Base-by-base conservation (phyloP, 78 protist species). In the Dictyostelium intermedium region DNA sequence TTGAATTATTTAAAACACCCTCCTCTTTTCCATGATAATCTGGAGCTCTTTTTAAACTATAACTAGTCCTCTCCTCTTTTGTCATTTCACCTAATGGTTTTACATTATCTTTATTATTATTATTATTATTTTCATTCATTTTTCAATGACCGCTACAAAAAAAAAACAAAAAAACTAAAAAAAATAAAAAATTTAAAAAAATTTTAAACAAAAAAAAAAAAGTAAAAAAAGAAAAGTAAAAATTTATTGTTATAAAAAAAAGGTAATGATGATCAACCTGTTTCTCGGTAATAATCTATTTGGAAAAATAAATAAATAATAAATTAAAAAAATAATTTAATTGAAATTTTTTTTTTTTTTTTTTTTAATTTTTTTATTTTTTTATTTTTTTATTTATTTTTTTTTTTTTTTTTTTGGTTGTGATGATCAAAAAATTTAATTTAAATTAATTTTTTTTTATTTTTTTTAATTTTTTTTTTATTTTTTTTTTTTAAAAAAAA, bases 11-110 rank as follows among this genome's bases (percentile, higher is more conserved):
- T 69, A 89, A 53, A 9, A 89, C 84, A 2, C 8, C 41, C 1
- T 61, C 69, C 11, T 89, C 87, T 63, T 82, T 80, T 9, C 93
- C 93, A 4, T 41, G 63, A 20, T 89, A 89, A 41, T 89, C 93
- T 7, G 93, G 93, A 80, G 93, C 93, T 80, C 93, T 37, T 32
- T 41, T 16, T 27, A 89, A n/a, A 30, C 85, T 79, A 69, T 89
- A 89, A 30, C 27, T 63, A 18, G 93, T 89, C 70, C 93, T 78
- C 14, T 89, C 93, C 11, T 89, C 93, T 25, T 72, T 73, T 18
- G 93, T 80, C 93, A 89, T 80, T 20, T 81, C 85, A 34, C 53
- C 47, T 13, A 81, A 39, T 30, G 85, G 85, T 56, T 81, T 81
- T 70, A 27, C 77, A 70, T 11, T 27, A 0, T 66, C 41, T 61